Percentiles rank a stretch among this genome's conserved stretches.
phyloP scores from a whole-genome alignment of 2,329 filamentous ascomycete species.

The Beauveria caledonica region DNA sequence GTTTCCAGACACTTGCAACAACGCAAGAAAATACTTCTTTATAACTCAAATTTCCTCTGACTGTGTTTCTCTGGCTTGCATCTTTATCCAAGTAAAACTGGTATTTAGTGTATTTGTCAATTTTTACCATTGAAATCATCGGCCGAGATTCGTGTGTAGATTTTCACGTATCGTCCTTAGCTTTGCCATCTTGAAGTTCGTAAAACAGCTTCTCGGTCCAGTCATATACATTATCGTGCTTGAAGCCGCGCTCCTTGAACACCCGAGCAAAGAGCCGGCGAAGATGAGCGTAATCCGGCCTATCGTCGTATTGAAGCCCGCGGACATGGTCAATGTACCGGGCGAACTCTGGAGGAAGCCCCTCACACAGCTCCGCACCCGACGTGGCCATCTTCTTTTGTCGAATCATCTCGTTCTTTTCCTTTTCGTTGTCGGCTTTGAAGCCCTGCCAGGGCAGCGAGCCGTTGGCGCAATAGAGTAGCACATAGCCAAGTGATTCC shows the following conservation, averaged over 20 bases:
- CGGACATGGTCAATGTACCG: neutral
- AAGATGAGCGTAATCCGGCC: neutral
- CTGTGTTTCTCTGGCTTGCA: too few species aligned
- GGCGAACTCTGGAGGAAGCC: neutral
- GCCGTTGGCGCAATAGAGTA: neutral
- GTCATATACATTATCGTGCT: neutral
- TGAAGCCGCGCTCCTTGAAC: neutral
- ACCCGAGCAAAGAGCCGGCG: neutral
- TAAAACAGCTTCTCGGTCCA: neutral
- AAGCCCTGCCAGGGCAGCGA: neutral
- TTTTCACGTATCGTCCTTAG: neutral
- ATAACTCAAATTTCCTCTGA: too few species aligned
- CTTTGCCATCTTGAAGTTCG: neutral
- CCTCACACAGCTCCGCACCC: neutral
- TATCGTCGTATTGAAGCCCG: neutral
- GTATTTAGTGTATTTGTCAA: too few species aligned
- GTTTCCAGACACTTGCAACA: too few species aligned
- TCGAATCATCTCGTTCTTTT: neutral
- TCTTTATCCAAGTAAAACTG: too few species aligned
- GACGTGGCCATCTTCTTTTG: neutral
- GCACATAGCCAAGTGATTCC: neutral
- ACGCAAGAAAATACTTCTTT: too few species aligned
- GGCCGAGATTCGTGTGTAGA: too few species aligned
- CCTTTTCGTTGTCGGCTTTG: neutral
- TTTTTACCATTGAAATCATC: too few species aligned